Base-by-base conservation (phyloP, 2,329 filamentous ascomycete genomes). In the Claviceps spartinae region DNA sequence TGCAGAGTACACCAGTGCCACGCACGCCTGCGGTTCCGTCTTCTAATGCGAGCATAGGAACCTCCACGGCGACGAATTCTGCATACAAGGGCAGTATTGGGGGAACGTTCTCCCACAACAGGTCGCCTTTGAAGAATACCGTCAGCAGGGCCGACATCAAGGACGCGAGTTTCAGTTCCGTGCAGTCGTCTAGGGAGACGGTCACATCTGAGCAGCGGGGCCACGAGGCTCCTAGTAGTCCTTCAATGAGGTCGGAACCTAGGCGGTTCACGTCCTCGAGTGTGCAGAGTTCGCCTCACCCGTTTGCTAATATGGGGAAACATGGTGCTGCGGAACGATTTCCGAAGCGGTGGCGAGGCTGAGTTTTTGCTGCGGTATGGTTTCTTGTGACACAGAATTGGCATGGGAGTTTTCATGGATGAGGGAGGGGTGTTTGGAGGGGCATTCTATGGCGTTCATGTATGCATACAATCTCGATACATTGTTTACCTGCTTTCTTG, bases 111-210 rank as follows among this genome's bases (percentile, higher is more conserved):
- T 84, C 78, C 5, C 88, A 95, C 64, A 82, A 82, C 5, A 85
- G 83, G 42, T 95, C 88, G 11, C 91, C 91, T 0, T 67, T 97
- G 13, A 85, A 88, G 60, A 95, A 95, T 65, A 76, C 86, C 2
- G 72, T 72, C 14, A 81, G 81, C 73, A 59, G 87, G 71, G 67
- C 79, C 67, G 67, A 86, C 52, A 72, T 81, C 44, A 71, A 73
- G 58, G 62, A 58, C 14, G 67, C 61, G 9, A 67, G 68, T 24
- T 61, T 64, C 7, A 57, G 62, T 7, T 76, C 76, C 40, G 79
- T 79, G 1, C 71, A 75, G 44, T 83, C 81, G 59, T 80, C 78
- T 4, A 72, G 76, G 42, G 79, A 83, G 60, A 79, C 82, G 76
- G 80, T 79, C 2, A 75, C 74, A 4, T 64, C 74, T 18, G 78